phyloP scores from a whole-genome alignment of 257 asterid species.

The Solanum dulcamara region DNA sequence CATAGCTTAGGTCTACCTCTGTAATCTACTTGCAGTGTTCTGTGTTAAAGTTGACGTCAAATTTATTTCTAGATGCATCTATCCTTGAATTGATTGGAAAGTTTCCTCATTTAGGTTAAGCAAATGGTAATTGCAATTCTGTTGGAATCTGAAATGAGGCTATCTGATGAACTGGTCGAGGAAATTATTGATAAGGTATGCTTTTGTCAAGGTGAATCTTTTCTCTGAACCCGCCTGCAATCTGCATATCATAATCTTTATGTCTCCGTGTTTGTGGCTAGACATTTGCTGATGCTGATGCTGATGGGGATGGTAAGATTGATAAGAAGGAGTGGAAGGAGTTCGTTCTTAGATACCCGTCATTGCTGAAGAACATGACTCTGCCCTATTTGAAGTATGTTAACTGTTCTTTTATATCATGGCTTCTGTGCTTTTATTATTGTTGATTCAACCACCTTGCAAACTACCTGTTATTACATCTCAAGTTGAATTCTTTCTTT shows the following conservation, averaged over 20 bases:
- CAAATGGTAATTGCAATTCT: constrained; percentile 72
- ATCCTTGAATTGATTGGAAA: not conserved
- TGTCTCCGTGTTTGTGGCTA: constrained; percentile 7
- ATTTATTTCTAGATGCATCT: not conserved
- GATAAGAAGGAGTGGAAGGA: constrained; percentile 70
- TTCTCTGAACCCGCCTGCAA: not conserved
- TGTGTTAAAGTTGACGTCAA: not conserved
- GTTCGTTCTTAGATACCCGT: constrained; percentile 46
- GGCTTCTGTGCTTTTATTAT: not conserved
- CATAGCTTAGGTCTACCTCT: not conserved
- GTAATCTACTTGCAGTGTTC: not conserved
- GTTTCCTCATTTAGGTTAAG: constrained; percentile 35
- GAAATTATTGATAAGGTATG: constrained; percentile 58
- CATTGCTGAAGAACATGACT: constrained; percentile 89
- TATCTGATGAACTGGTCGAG: constrained; percentile 62
- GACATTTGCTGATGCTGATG: constrained; percentile 83
- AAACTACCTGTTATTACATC: not conserved
- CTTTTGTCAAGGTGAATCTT: not conserved
- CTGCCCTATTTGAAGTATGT: constrained; percentile 67
- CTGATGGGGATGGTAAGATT: constrained; percentile 66
- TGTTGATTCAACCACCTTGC: not conserved
- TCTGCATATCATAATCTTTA: not conserved
- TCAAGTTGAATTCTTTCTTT: not conserved
- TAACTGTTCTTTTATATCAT: not conserved
- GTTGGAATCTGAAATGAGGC: constrained; percentile 42